Base-by-base conservation (phyloP, 306 rosid species). In the Hylodesmum podocarpum region DNA sequence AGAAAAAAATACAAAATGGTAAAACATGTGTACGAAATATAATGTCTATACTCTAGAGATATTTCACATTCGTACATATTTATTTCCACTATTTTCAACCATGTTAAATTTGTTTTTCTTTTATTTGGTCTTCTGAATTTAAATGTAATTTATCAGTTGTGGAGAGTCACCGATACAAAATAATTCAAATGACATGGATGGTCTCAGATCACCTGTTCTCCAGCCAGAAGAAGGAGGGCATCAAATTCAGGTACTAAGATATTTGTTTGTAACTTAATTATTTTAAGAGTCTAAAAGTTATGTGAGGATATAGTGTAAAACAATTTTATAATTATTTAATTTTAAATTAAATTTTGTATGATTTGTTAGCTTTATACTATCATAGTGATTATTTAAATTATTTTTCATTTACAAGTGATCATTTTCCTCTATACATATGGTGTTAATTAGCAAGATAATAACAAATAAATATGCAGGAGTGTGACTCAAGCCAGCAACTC, bases 91-190 rank as follows among this genome's bases (percentile, higher is more conserved):
- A 25, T 57, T 57, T 57, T 57, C 36, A 25, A 27, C 11, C 36
- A 57, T 15, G 13, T 13, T 14, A 54, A 39, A 24, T 41, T 29
- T 39, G 21, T 54, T 67, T 36, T 54, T 55, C 14, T 13, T 27
- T n/a, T n/a, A 21, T 16, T 36, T 51, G 77, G 31, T 62, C 14
- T 15, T 46, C 16, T 46, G 18, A 40, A 27, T n/a, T 51, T 71
- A 0, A 2, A 21, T 73, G 72, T 31, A 25, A 62, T 70, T 31
- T 16, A 76, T 36, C 72, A 86, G 86, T 70, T 73, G 85, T 65
- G 85, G 91, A 85, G 91, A 88, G 66, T 73, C 85, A 10, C 87
- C 87, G 89, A 72, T 80, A 40, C 88, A 80, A 44, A 79, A 75
- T 19, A 75, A 59, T 81, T 66, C 84, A 22, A 81, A 57, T 54